A percentile compares a stretch with the other conserved stretches of the same genome.
These are phyloP conservation scores for Xerocomellus amylosporus DNA, from an alignment of 768 basidiomycete genomes.

Conservation along the genomic window DNA sequence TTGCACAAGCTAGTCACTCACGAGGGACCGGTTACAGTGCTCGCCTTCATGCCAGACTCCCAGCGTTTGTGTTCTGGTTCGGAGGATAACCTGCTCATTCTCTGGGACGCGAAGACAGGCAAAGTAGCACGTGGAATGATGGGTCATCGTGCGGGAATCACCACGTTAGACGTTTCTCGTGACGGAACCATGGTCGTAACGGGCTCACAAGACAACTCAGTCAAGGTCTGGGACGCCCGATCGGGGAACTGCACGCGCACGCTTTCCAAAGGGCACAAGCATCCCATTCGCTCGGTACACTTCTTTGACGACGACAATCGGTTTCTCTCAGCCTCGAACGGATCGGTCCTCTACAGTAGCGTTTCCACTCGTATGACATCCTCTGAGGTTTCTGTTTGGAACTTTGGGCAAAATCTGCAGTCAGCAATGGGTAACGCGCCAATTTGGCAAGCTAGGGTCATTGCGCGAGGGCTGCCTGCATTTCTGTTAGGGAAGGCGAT, in stretches of 20 bases:
- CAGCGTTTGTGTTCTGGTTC: conserved; percentile 18
- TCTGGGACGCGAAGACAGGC: conserved; percentile 13
- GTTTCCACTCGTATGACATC: conserved; percentile 5
- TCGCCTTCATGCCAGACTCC: conserved; percentile 16
- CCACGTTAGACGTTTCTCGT: conserved; percentile 12
- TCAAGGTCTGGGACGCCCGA: conserved; percentile 18
- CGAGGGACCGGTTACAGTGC: conserved; percentile 6
- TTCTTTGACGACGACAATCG: conserved; percentile 9
- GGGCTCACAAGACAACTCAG: conserved; percentile 16
- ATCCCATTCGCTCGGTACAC: conserved; percentile 1
- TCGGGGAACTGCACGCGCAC: conserved; percentile 11
- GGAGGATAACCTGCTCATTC: conserved; percentile 12
- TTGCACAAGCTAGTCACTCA: conserved; percentile 8
- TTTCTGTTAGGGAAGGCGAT: background rate
- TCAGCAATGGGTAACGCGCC: background rate
- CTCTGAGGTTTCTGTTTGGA: conserved; percentile 5
- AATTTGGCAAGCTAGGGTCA: conserved; percentile 1
- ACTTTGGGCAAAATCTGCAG: background rate
- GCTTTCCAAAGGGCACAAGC: conserved; percentile 5
- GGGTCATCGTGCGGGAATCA: conserved; percentile 16
- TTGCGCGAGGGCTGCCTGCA: conserved; percentile 1
- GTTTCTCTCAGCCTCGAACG: conserved; percentile 4
- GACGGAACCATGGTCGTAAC: conserved; percentile 16
- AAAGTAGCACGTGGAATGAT: conserved; percentile 10
- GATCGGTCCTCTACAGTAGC: background rate